Base-by-base conservation (phyloP, 805 yeast genomes). In the Starmerella sp. region DNA sequence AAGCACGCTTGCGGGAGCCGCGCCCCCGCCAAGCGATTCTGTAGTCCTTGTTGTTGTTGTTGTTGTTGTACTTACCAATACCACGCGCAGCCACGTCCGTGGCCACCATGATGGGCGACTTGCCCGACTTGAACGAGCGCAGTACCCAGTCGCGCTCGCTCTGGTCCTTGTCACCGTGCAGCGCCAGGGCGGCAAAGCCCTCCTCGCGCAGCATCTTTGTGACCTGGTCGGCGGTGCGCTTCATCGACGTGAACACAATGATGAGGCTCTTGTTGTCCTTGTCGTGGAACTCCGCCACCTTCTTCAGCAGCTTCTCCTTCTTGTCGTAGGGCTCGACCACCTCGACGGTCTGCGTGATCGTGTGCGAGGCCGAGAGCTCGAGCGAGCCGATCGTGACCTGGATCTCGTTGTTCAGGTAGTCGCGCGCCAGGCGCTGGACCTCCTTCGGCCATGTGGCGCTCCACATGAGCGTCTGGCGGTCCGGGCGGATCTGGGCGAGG, bases 31-130 rank as follows among this genome's bases (percentile, higher is more conserved):
- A 22, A 22, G 14, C 10, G 37, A 35, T 31, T 31, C 15, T 29
- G 31, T 28, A 13, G 2, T 14, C 8, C 17, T 29, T 29, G 35
- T 43, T 9, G 29, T 39, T 39, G 29, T 29, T 39, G 37, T 17
- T 32, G 48, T 46, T 17, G 15, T 46, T 46, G 51, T 59, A 59
- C 62, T 59, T 59, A 59, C 62, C 62, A 77, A 93, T 89, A 82
- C 98, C 98, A 80, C 98, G 86, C 63, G 98, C 96, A 60, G 98
- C 98, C 71, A 93, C 98, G 73, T 93, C 98, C 62, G 98, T 93
- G 60, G 98, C 98, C 70, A 90, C 96, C 97, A 93, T 89, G 67
- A 93, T 84, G 62, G 96, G 96, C 54, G 95, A 82, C 73, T 83
- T 86, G 66, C 97, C 97, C 58, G 80, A 69, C 79, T 85, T 86